These are phyloP conservation scores for Marchantia paleacea DNA, from an alignment of 225 moss, liverwort and hornwort species.

Conservation along the genomic window DNA sequence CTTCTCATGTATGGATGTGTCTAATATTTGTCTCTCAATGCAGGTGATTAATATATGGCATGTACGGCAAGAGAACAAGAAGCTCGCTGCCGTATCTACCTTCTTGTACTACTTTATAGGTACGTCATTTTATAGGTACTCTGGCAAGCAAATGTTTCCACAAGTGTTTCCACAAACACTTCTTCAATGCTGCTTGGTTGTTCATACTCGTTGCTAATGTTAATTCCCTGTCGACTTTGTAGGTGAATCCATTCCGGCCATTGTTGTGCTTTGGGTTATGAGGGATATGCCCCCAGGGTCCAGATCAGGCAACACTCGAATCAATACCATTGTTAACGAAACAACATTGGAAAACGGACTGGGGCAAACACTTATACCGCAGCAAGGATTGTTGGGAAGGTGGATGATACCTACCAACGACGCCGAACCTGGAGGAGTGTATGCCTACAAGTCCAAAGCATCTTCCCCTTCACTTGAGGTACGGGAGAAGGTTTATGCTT, in stretches of 20 bases:
- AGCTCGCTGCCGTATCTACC: conserved; percentile 51
- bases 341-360: conserved; percentile 29
- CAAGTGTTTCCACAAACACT: not conserved
- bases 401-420: conserved; percentile 34
- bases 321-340: conserved; percentile 32
- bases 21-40: conserved; percentile 4
- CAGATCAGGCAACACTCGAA: conserved; percentile 40
- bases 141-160: not conserved
- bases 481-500: not conserved
- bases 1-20: not conserved
- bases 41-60: conserved; percentile 77
- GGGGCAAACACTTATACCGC: conserved; percentile 29
- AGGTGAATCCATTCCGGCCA: conserved; percentile 86
- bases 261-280: conserved; percentile 92
- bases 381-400: conserved; percentile 32
- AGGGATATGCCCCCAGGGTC: conserved; percentile 74
- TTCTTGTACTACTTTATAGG: conserved; percentile 76
- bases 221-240: conserved; percentile 2
- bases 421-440: conserved; percentile 7
- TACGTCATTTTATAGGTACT: conserved; percentile 13
- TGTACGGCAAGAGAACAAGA: conserved; percentile 45
- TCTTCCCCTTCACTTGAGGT: conserved; percentile 35
- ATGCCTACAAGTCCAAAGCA: conserved; percentile 29
- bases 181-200: not conserved
- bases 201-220: not conserved